These are phyloP conservation scores for Wickerhamomyces silvicola DNA, from an alignment of 805 yeast species.

Conservation along the genomic window DNA sequence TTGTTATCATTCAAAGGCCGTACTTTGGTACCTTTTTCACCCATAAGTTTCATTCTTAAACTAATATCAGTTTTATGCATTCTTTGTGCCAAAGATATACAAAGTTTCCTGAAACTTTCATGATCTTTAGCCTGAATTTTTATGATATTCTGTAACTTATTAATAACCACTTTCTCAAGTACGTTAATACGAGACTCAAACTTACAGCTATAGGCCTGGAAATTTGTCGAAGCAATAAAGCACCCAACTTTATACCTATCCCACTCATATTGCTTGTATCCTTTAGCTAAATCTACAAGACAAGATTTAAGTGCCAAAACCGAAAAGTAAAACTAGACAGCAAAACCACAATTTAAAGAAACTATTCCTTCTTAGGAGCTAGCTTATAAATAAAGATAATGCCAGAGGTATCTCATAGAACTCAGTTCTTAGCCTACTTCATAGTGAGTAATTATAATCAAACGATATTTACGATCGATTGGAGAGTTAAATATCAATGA, in stretches of 20 bases:
- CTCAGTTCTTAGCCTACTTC: constrained; percentile 14
- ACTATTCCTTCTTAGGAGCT: not conserved
- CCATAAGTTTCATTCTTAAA: constrained; percentile 48
- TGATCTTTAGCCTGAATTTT: constrained; percentile 74
- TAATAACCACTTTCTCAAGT: not conserved
- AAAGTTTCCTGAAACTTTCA: constrained; percentile 50
- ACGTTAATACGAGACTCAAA: constrained; percentile 3
- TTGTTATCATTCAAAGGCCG: constrained; percentile 77
- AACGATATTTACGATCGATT: not conserved
- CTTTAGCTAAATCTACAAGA: no score
- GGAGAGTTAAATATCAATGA: constrained; percentile 2
- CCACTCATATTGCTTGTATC: constrained; percentile 63
- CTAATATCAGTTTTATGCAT: constrained; percentile 60
- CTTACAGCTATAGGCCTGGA: constrained; percentile 71
- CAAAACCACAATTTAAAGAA: not conserved
- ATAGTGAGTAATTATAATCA: constrained; percentile 4
- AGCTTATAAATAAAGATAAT: not conserved
- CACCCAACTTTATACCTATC: constrained; percentile 65
- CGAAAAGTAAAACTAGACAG: no score
- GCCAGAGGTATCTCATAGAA: constrained; percentile 10
- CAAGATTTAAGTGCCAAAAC: no score
- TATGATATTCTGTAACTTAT: constrained; percentile 39
- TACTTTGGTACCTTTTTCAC: constrained; percentile 36
- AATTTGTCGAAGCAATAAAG: constrained; percentile 64
- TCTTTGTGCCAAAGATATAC: constrained; percentile 67